Percentiles rank a stretch among this genome's conserved stretches.
Conservation (phyloP, 2,329 filamentous ascomycete species). For the Camptophora hylomeconis region DNA sequence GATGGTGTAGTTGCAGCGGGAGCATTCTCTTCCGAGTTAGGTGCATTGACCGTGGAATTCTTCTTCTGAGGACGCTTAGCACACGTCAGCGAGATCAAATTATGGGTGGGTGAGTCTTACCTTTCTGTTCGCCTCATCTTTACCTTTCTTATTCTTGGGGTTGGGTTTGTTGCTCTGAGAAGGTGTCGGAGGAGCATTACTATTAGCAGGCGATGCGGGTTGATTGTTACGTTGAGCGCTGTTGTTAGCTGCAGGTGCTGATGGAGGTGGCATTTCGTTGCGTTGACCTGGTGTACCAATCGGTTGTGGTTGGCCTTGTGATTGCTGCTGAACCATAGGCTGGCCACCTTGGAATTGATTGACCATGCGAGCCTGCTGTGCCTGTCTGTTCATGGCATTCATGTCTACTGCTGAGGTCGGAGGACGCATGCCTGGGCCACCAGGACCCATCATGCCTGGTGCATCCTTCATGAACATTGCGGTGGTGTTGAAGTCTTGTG, state of each 20-base stretch:
- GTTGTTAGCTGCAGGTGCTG: conserved; percentile 28
- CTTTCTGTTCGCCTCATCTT: conserved; percentile 35
- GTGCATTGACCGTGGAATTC: conserved; percentile 25
- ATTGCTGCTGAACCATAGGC: conserved; percentile 36
- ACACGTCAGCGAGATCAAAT: conserved; percentile 1
- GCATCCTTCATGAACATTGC: conserved; percentile 33
- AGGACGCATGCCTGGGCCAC: conserved; percentile 45
- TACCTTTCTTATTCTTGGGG: conserved; percentile 44
- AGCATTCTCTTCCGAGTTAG: conserved; percentile 33
- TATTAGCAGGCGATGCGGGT: conserved; percentile 32
- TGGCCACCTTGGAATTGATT: conserved; percentile 24
- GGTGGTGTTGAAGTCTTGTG: conserved; percentile 23
- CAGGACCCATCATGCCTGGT: conserved; percentile 28
- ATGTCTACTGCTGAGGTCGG: conserved; percentile 40
- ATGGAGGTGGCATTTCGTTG: conserved; percentile 38
- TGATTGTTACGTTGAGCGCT: conserved; percentile 27
- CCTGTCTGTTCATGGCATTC: conserved; percentile 20
- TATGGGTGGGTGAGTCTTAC: conserved; percentile 24
- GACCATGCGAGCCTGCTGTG: conserved; percentile 27
- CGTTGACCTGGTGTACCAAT: conserved; percentile 46
- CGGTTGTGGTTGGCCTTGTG: conserved; percentile 28
- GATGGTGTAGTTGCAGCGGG: conserved; percentile 35
- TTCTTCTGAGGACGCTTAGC: conserved; percentile 30
- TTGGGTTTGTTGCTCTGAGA: conserved; percentile 46
- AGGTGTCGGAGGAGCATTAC: conserved; percentile 46